These are phyloP conservation scores for Neohortaea acidophila DNA, from an alignment of 495 filamentous ascomycete species.

Conservation along the genomic window DNA sequence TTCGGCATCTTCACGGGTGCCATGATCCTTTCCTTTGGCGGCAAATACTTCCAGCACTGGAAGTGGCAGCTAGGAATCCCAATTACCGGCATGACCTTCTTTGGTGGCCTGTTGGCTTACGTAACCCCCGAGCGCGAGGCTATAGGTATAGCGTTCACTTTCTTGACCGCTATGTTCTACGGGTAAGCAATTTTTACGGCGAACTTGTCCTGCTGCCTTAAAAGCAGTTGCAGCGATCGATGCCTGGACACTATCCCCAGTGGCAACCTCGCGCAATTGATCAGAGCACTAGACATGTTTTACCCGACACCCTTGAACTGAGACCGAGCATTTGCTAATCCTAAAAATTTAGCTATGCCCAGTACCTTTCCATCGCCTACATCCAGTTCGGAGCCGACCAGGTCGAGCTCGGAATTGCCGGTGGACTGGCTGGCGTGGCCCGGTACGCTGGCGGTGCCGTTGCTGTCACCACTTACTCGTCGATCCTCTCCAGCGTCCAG, in stretches of 20 bases:
- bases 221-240: too few relatives aligned
- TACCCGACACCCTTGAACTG: too few relatives aligned
- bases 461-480: constrained; percentile 19
- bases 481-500: constrained; percentile 16
- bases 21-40: constrained; percentile 20
- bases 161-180: constrained; percentile 17
- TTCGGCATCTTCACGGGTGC: constrained; percentile 22
- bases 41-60: constrained; percentile 24
- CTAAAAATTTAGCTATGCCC: too few relatives aligned
- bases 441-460: constrained; percentile 25
- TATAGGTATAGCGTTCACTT: constrained; percentile 24
- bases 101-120: constrained; percentile 21
- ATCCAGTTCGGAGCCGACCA: constrained; percentile 23
- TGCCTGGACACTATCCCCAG: too few relatives aligned
- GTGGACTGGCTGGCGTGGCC: constrained; percentile 15
- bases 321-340: too few relatives aligned
- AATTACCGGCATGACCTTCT: constrained; percentile 23
- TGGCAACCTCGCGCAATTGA: too few relatives aligned
- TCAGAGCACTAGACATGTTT: too few relatives aligned
- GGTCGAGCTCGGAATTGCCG: constrained; percentile 22
- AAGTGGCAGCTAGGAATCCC: constrained; percentile 22
- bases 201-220: too few relatives aligned
- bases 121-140: constrained; percentile 17
- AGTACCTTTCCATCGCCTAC: constrained; percentile 22
- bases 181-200: too few relatives aligned